phyloP scores from a whole-genome alignment of 1,139 yeast species.

The Scheffersomyces titani region DNA sequence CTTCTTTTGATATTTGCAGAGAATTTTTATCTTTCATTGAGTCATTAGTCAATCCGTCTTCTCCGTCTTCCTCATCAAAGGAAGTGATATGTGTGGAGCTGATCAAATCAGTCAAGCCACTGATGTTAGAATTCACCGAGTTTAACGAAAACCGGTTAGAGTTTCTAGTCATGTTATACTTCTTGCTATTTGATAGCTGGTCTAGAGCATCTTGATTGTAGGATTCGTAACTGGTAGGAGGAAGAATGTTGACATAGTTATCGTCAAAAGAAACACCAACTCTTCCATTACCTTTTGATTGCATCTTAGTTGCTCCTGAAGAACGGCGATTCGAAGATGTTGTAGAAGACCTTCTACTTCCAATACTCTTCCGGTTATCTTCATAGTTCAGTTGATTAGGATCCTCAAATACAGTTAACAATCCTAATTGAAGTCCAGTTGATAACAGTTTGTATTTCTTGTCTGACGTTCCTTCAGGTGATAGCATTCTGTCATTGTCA shows the following conservation, averaged over 20 bases:
- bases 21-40: conserved; percentile 5
- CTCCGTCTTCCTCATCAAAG: conserved; percentile 29
- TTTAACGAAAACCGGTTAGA: conserved; percentile 39
- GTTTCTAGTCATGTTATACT: conserved; percentile 12
- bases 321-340: neutral
- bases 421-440: conserved; percentile 42
- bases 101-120: conserved; percentile 43
- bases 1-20: conserved; percentile 31
- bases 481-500: neutral
- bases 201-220: conserved; percentile 43
- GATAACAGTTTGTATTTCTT: conserved; percentile 36
- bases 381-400: conserved; percentile 8
- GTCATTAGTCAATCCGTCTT: conserved; percentile 5
- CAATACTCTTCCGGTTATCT: neutral
- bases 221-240: conserved; percentile 26
- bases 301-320: neutral
- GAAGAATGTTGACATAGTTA: conserved; percentile 28
- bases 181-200: conserved; percentile 19
- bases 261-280: conserved; percentile 26
- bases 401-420: conserved; percentile 44
- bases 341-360: neutral
- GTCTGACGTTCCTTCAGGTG: conserved; percentile 9
- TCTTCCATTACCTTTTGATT: neutral
- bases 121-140: conserved; percentile 42
- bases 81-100: conserved; percentile 41